These are phyloP conservation scores for Megacollybia platyphylla DNA, from an alignment of 1,284 basidiomycete species.

Conservation along the genomic window DNA sequence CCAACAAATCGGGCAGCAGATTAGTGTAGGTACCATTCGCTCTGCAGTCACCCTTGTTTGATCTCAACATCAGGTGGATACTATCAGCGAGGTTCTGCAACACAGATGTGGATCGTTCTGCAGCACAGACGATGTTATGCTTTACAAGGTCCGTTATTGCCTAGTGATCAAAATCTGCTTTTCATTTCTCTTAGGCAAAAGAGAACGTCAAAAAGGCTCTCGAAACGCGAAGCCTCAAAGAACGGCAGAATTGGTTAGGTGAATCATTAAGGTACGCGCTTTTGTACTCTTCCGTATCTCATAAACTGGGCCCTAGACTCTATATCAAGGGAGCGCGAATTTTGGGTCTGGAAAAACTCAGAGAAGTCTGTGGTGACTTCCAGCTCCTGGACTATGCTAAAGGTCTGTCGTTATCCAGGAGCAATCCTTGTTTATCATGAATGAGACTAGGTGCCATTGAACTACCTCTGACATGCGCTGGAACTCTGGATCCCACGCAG, in stretches of 20 bases:
- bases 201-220: slow-evolving; percentile 88
- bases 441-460: slow-evolving; percentile 61
- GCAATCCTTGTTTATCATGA: slow-evolving; percentile 3
- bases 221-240: slow-evolving; percentile 61
- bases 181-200: slow-evolving; percentile 49
- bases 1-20: slow-evolving; percentile 93
- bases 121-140: slow-evolving; percentile 93
- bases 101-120: slow-evolving; percentile 95
- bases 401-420: slow-evolving; percentile 28
- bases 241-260: slow-evolving; percentile 63
- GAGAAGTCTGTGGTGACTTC: slow-evolving; percentile 81
- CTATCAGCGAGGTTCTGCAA: slow-evolving; percentile 89
- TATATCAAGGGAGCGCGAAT: slow-evolving; percentile 83
- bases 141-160: slow-evolving; percentile 71
- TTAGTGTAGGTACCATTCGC: slow-evolving; percentile 54
- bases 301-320: slow-evolving; percentile 33
- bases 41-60: background rate
- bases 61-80: slow-evolving; percentile 61
- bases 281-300: slow-evolving; percentile 3
- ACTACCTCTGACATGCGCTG: slow-evolving; percentile 78
- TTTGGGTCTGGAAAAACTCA: slow-evolving; percentile 74
- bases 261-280: slow-evolving; percentile 66
- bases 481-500: slow-evolving; percentile 67
- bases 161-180: slow-evolving; percentile 4
- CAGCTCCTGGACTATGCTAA: slow-evolving; percentile 72